Evolutionary conservation across 2,329 filamentous ascomycete species (phyloP).

Genomic region (Sphaceloma murrayae): DNA sequence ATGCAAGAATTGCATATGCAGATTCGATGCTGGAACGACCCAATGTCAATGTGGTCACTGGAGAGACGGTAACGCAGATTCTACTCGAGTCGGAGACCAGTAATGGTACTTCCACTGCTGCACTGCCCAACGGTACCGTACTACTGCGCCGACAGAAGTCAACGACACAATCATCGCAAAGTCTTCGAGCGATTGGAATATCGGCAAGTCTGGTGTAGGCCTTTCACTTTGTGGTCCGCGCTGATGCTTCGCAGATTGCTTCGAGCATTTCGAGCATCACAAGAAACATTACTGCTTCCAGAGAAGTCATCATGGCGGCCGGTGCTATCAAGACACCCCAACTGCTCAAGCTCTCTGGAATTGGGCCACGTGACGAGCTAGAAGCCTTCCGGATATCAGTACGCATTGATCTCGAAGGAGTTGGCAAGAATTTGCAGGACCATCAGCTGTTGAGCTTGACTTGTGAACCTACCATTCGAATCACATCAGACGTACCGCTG

Average conservation of each 20-base stretch:
- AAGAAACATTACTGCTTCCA: slow-evolving; percentile 22
- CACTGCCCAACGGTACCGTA: neutral
- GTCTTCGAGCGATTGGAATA: slow-evolving; percentile 16
- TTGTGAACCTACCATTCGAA: slow-evolving; percentile 10
- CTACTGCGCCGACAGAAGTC: too few species aligned
- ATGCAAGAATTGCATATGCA: slow-evolving; percentile 34
- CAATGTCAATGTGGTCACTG: slow-evolving; percentile 32
- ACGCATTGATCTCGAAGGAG: slow-evolving; percentile 49
- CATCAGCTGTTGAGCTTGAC: slow-evolving; percentile 31
- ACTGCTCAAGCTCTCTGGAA: slow-evolving; percentile 37
- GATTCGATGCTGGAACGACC: slow-evolving; percentile 27
- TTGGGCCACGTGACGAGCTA: slow-evolving; percentile 47
- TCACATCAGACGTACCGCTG: slow-evolving; percentile 1
- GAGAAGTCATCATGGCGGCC: slow-evolving; percentile 26
- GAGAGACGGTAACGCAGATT: slow-evolving; percentile 30
- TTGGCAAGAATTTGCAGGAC: slow-evolving; percentile 56
- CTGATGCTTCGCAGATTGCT: slow-evolving; percentile 21
- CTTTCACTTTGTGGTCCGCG: neutral
- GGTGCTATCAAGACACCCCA: slow-evolving; percentile 27
- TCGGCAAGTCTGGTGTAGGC: slow-evolving; percentile 14
- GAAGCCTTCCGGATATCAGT: slow-evolving; percentile 38
- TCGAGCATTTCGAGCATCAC: slow-evolving; percentile 19
- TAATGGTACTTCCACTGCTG: slow-evolving; percentile 11
- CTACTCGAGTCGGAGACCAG: slow-evolving; percentile 23
- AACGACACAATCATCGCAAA: neutral